phyloP scores from a whole-genome alignment of 768 basidiomycete genomes.

The Tremella fuciformis region DNA sequence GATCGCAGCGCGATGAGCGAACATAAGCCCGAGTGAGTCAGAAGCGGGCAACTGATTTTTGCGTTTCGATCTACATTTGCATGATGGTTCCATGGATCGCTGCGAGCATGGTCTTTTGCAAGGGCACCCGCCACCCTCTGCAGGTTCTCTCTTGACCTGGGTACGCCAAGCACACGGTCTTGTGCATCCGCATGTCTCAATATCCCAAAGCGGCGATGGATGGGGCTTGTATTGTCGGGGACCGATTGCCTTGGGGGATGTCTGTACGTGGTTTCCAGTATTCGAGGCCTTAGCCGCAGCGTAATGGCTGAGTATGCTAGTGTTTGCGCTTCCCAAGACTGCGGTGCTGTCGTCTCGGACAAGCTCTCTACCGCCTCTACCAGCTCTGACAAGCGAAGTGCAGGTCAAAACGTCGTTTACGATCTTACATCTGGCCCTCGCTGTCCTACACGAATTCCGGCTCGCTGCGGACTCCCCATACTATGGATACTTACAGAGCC shows the following conservation, averaged over 20 bases:
- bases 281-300: not conserved
- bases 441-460: slow-evolving; percentile 48
- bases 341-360: slow-evolving; percentile 40
- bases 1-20: not conserved
- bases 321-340: slow-evolving; percentile 41
- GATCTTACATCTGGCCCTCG: slow-evolving; percentile 44
- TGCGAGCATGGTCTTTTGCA: slow-evolving; percentile 15
- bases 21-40: not conserved
- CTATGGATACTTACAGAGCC: slow-evolving; percentile 49
- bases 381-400: slow-evolving; percentile 7
- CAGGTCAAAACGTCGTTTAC: slow-evolving; percentile 8
- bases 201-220: slow-evolving; percentile 23
- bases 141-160: slow-evolving; percentile 14
- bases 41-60: slow-evolving; percentile 1
- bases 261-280: not conserved
- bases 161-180: slow-evolving; percentile 12
- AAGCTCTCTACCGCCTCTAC: slow-evolving; percentile 20
- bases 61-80: not conserved
- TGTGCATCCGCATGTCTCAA: slow-evolving; percentile 2
- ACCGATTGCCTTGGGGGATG: slow-evolving; percentile 20
- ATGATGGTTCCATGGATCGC: not conserved
- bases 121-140: slow-evolving; percentile 17
- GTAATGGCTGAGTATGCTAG: slow-evolving; percentile 4
- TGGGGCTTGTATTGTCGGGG: slow-evolving; percentile 14
- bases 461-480: slow-evolving; percentile 41